Base-by-base conservation (phyloP, 495 filamentous ascomycete genomes). In the Chaetomidium leptoderma region DNA sequence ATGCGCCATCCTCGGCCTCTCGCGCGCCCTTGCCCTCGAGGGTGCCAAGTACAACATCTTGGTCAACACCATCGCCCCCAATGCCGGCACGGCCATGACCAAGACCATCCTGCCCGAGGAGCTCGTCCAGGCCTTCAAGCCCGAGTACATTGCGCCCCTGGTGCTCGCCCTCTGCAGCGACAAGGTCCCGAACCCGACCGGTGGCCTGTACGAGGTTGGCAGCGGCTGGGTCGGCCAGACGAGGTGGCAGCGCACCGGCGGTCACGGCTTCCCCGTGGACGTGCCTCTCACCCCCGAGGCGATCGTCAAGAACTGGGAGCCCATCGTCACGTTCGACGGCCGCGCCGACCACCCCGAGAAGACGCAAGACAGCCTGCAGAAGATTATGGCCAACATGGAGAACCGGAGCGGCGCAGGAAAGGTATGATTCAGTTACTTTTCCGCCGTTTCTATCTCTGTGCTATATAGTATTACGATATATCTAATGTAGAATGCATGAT, bases 81-180 rank as follows among this genome's bases (percentile, higher is more conserved):
- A 98, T 67, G 93, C 93, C 37, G 93, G 93, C 62, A 98, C 93
- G 36, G 86, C 88, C 67, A 95, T 98, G 90, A 98, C 93, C 59
- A 81, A 86, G 56, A 92, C 89, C 53, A 90, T 98, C 76, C 86
- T 98, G 77, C 95, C 93, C 36, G 91, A 97, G 66, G 93, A 97
- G 76, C 86, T 97, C 79, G 91, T 98, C 42, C 92, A 97, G 79
- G 95, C 93, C 35, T 96, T 98, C 83, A 98, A 98, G 86, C 93
- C 93, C 43, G 93, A 97, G 65, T 97, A 97, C 71, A 92, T 98
- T 73, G 93, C 93, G 43, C 93, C 93, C 45, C 71, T 97, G 39
- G 92, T 98, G 46, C 86, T 88, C 27, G 83, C 90, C 32, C 86
- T 98, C 40, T 87, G 83, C 78, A 93, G 90, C 53, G 93, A 98